Evolutionary conservation across 495 filamentous ascomycete genomes (phyloP).

Genomic region (Mytilinidion resinicola): DNA sequence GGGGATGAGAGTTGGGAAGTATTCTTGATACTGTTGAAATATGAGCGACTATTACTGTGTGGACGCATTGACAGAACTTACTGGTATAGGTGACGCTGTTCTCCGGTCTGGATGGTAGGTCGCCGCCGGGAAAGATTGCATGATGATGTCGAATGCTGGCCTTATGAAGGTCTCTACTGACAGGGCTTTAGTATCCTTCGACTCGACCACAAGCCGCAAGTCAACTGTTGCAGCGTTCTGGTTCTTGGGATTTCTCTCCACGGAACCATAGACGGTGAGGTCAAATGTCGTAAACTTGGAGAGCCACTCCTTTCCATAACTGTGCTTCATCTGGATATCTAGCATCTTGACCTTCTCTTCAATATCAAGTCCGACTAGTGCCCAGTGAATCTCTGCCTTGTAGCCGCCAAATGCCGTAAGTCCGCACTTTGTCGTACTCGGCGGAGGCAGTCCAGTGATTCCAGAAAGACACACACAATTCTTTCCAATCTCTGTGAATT

Average conservation of each 20-base stretch:
- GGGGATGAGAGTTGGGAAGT: too few relatives aligned
- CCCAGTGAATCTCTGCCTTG: constrained; percentile 29
- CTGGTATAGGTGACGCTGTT: too few relatives aligned
- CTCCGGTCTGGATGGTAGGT: too few relatives aligned
- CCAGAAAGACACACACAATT: constrained; percentile 34
- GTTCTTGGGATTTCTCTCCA: constrained; percentile 5
- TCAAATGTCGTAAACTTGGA: too few relatives aligned
- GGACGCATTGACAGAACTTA: too few relatives aligned
- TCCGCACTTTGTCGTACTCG: constrained; percentile 34
- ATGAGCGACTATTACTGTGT: too few relatives aligned
- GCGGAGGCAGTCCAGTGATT: constrained; percentile 35
- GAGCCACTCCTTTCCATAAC: constrained; percentile 1
- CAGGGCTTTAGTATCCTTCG: constrained; percentile 23
- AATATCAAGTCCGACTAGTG: constrained; percentile 29
- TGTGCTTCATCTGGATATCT: constrained; percentile 27
- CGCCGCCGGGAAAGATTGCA: too few relatives aligned
- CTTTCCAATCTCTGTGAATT: constrained; percentile 31
- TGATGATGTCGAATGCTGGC: too few relatives aligned
- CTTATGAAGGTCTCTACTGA: not conserved
- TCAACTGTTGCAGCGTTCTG: constrained; percentile 38
- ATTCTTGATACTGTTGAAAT: too few relatives aligned
- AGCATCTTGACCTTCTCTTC: constrained; percentile 30
- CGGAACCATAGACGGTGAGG: too few relatives aligned
- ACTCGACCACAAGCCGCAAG: constrained; percentile 36
- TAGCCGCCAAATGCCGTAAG: constrained; percentile 29